Evolutionary conservation across 805 yeast genomes (phyloP).

Genomic region (Suhomyces kilbournensis): DNA sequence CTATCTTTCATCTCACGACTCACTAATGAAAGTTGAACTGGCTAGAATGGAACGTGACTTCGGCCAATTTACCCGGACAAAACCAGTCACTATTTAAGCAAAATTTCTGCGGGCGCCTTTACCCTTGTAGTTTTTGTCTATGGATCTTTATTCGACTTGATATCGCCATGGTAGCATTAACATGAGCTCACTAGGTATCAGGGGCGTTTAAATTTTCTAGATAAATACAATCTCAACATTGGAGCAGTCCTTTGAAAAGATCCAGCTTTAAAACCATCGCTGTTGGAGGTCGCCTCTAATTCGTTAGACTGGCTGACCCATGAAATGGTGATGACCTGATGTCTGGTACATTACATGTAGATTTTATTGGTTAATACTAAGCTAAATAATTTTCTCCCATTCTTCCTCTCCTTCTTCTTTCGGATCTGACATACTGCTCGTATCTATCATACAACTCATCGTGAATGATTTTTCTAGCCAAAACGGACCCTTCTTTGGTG

Average conservation of each 20-base stretch:
- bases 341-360: slow-evolving; percentile 14
- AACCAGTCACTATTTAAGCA: not conserved
- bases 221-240: slow-evolving; percentile 14
- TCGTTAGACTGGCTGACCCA: slow-evolving; percentile 29
- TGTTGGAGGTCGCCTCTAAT: slow-evolving; percentile 84
- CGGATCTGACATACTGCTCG: slow-evolving; percentile 31
- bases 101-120: not conserved
- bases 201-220: slow-evolving; percentile 19
- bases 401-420: slow-evolving; percentile 38
- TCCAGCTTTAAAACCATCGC: slow-evolving; percentile 97
- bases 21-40: not conserved
- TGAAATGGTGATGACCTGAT: slow-evolving; percentile 22
- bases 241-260: slow-evolving; percentile 12
- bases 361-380: not conserved
- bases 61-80: slow-evolving; percentile 1
- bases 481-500: slow-evolving; percentile 21
- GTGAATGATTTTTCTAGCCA: slow-evolving; percentile 29
- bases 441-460: slow-evolving; percentile 27
- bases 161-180: slow-evolving; percentile 19
- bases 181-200: slow-evolving; percentile 22
- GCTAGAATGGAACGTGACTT: not conserved
- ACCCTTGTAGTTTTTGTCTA: too few relatives aligned
- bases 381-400: slow-evolving; percentile 41
- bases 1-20: not conserved
- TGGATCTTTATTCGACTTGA: slow-evolving; percentile 1